A percentile compares a stretch with the other conserved stretches of the same genome.
phyloP scores from a whole-genome alignment of 2,329 filamentous ascomycete genomes.

The Epichloe coenophiala region DNA sequence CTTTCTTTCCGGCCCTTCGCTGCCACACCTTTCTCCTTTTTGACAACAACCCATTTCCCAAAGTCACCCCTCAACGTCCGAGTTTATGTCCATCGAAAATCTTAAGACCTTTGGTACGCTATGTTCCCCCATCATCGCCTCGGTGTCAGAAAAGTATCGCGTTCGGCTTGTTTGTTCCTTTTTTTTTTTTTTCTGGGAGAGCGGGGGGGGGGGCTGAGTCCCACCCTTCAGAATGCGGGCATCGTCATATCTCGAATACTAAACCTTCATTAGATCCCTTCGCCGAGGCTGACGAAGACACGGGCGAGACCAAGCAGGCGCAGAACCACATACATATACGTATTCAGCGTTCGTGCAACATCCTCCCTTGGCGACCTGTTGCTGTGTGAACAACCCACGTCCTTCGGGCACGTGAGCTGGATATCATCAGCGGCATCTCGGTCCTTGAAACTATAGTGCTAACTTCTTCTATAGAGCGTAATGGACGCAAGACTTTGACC shows the following conservation, averaged over 20 bases:
- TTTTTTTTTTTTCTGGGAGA: neutral
- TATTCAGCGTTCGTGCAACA: slow-evolving; percentile 70
- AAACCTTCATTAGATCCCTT: slow-evolving; percentile 67
- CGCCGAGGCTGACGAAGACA: slow-evolving; percentile 99
- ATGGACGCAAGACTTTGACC: slow-evolving; percentile 99
- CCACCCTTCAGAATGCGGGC: slow-evolving; percentile 12
- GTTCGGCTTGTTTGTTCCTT: too few relatives aligned
- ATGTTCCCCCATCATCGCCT: neutral
- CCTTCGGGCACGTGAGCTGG: slow-evolving; percentile 3
- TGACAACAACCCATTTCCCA: slow-evolving; percentile 35
- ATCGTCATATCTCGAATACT: neutral
- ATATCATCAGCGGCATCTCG: neutral
- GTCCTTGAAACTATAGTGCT: slow-evolving; percentile 16
- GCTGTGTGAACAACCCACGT: neutral
- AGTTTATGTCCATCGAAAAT: slow-evolving; percentile 99
- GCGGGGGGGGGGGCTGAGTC: neutral
- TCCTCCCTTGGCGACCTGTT: neutral
- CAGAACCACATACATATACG: slow-evolving; percentile 99
- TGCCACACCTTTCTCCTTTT: slow-evolving; percentile 22
- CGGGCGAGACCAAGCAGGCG: slow-evolving; percentile 85
- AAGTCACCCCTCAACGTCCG: slow-evolving; percentile 49
- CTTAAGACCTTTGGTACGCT: slow-evolving; percentile 82
- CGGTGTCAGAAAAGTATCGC: neutral
- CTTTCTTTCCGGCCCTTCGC: slow-evolving; percentile 33
- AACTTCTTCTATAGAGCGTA: slow-evolving; percentile 62